Percentiles rank a stretch among this genome's conserved stretches.
These are phyloP conservation scores for Agroathelia rolfsii DNA, from an alignment of 1,284 basidiomycete species.

Conservation along the genomic window DNA sequence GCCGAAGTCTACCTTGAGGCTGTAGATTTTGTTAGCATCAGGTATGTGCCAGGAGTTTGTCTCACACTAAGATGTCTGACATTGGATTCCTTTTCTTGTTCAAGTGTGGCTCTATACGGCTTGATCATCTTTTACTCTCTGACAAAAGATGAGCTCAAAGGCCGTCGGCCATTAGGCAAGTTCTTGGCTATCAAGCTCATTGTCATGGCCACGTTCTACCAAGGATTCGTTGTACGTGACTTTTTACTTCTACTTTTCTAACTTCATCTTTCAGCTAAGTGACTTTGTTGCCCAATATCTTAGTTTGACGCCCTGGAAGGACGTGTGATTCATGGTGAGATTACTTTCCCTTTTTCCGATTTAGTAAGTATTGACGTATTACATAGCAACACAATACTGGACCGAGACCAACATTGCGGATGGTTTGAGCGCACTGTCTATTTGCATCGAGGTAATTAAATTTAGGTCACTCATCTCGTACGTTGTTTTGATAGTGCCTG, in stretches of 20 bases:
- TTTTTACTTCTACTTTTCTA: neutral
- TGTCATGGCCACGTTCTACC: conserved; percentile 81
- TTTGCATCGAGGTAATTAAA: conserved; percentile 62
- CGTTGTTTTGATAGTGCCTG: conserved; percentile 10
- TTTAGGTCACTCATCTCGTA: neutral
- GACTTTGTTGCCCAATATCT: neutral
- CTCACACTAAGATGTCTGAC: neutral
- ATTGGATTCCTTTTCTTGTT: conserved; percentile 1
- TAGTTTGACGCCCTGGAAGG: conserved; percentile 54
- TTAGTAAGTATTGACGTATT: conserved; percentile 3
- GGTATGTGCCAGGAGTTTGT: conserved; percentile 29
- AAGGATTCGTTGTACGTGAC: conserved; percentile 54
- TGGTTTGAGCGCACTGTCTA: conserved; percentile 73
- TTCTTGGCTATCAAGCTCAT: conserved; percentile 79
- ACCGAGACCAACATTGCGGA: conserved; percentile 70
- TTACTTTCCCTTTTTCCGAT: neutral
- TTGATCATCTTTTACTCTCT: conserved; percentile 73
- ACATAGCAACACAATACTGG: conserved; percentile 65
- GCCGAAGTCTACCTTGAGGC: conserved; percentile 65
- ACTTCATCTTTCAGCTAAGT: neutral
- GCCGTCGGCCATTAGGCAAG: conserved; percentile 71
- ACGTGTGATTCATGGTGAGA: conserved; percentile 47
- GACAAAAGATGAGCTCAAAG: conserved; percentile 66
- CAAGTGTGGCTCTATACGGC: conserved; percentile 69
- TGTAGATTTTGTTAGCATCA: conserved; percentile 72